These are phyloP conservation scores for Penicillium polonicum DNA, from an alignment of 2,329 filamentous ascomycete genomes.

Conservation along the genomic window DNA sequence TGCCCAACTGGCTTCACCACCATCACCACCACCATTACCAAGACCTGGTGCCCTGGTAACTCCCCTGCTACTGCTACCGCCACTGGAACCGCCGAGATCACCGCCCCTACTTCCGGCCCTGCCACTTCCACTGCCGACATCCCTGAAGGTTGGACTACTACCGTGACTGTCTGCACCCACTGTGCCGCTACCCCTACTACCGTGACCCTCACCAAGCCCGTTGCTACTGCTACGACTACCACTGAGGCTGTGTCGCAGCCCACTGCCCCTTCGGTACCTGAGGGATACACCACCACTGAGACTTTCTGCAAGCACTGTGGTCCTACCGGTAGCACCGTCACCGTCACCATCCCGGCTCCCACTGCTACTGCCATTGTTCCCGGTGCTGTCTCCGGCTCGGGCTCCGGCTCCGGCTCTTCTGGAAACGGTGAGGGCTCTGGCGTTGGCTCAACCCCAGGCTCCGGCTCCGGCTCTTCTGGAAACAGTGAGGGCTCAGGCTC, in stretches of 20 bases:
- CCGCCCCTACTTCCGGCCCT: slow-evolving; percentile 9
- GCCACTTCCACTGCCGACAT: slow-evolving; percentile 24
- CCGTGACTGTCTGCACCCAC: slow-evolving; percentile 40
- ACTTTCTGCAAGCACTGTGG: slow-evolving; percentile 23
- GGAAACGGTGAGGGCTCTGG: neutral
- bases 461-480: slow-evolving; percentile 2
- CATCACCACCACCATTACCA: slow-evolving; percentile 41
- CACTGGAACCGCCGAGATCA: slow-evolving; percentile 18
- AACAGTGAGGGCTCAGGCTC: neutral
- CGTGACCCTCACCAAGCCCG: slow-evolving; percentile 34
- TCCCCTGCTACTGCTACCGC: slow-evolving; percentile 31
- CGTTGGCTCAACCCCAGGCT: neutral
- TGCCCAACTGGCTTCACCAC: slow-evolving; percentile 46
- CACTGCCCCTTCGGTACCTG: slow-evolving; percentile 7
- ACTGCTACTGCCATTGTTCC: neutral
- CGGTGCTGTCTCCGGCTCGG: neutral
- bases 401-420: slow-evolving; percentile 1
- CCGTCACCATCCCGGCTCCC: slow-evolving; percentile 21
- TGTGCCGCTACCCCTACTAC: slow-evolving; percentile 41
- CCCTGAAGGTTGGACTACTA: slow-evolving; percentile 43
- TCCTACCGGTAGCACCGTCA: slow-evolving; percentile 20
- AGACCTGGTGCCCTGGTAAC: slow-evolving; percentile 38
- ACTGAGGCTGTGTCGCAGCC: slow-evolving; percentile 10
- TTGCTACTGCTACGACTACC: slow-evolving; percentile 23
- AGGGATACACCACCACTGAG: slow-evolving; percentile 18